phyloP scores from a whole-genome alignment of 768 basidiomycete species.

The Kwoniella sp. region DNA sequence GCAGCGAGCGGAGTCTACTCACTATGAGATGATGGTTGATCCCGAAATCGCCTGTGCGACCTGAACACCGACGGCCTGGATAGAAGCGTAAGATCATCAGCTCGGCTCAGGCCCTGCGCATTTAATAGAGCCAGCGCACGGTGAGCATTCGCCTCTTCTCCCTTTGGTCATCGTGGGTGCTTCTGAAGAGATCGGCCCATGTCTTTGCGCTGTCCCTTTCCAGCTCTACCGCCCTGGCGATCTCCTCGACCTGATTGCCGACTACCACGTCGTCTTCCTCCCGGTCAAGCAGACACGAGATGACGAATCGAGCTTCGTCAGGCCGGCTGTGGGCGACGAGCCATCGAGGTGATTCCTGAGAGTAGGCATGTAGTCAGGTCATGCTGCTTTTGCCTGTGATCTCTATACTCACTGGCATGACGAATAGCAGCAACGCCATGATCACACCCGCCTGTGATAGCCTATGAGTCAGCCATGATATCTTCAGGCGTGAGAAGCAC shows the following conservation, averaged over 20 bases:
- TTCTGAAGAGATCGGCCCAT: slow-evolving; percentile 18
- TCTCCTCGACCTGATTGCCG: slow-evolving; percentile 19
- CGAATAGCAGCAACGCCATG: slow-evolving; percentile 13
- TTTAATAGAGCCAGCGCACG: slow-evolving; percentile 2
- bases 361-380: background rate
- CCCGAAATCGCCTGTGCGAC: slow-evolving; percentile 20
- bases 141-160: slow-evolving; percentile 23
- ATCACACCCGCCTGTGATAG: slow-evolving; percentile 1
- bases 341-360: slow-evolving; percentile 22
- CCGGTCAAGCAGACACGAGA: slow-evolving; percentile 11
- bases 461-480: background rate
- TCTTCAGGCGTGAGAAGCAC: background rate
- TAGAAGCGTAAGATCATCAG: background rate
- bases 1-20: background rate
- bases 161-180: slow-evolving; percentile 14
- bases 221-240: slow-evolving; percentile 13
- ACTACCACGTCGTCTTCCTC: slow-evolving; percentile 6
- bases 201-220: slow-evolving; percentile 10
- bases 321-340: slow-evolving; percentile 12
- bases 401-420: slow-evolving; percentile 21
- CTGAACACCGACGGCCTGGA: slow-evolving; percentile 14
- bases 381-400: background rate
- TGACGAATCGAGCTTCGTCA: slow-evolving; percentile 12
- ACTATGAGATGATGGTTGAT: slow-evolving; percentile 22
- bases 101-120: background rate